Base-by-base conservation (phyloP, 2,329 filamentous ascomycete genomes). In the Penicillium sumatraense region DNA sequence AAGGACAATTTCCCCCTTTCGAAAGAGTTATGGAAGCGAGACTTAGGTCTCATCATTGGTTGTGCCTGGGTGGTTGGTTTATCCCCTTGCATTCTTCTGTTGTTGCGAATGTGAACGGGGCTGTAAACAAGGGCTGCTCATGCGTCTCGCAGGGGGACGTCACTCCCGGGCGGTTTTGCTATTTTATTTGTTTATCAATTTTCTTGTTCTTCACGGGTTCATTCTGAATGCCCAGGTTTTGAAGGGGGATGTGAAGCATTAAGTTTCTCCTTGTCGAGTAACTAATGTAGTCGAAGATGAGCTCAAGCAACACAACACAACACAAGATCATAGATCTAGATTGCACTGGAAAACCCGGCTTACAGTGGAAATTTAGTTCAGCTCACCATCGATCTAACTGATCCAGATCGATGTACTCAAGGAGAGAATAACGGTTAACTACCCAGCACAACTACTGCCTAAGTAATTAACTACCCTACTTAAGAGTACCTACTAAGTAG, bases 1-100 rank as follows among this genome's bases (percentile, higher is more conserved):
- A 41, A 50, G 53, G 48, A 18, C 31, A 40, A 24, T 26, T 47
- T 41, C 20, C 53, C 44, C 48, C 31, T n/a, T 50, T 54, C 41
- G 36, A 45, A 16, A 27, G 20, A 26, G 49, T 57, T 35, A 61
- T 59, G 59, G 40, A 56, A 42, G 50, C 35, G 14, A 20, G 27
- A 27, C 18, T 20, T 47, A 16, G 33, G 24, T 20, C 5, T 5
- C 16, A 27, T 56, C 36, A 62, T 64, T 64, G 62, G 60, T 21
- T 29, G 16, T 41, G 40, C 23, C 5, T 10, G 16, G 33, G 41
- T 47, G 49, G 52, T 53, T 58, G 49, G 42, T 55, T 33, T 21
- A 47, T 56, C 60, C 53, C 63, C 63, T 66, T 66, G 51, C 63
- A 65, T 66, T 62, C 60, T 57, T 56, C 35, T 24, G 29, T 38